Conservation (phyloP, 1,284 basidiomycete genomes). For the Neotropicomus parvogracilis region DNA sequence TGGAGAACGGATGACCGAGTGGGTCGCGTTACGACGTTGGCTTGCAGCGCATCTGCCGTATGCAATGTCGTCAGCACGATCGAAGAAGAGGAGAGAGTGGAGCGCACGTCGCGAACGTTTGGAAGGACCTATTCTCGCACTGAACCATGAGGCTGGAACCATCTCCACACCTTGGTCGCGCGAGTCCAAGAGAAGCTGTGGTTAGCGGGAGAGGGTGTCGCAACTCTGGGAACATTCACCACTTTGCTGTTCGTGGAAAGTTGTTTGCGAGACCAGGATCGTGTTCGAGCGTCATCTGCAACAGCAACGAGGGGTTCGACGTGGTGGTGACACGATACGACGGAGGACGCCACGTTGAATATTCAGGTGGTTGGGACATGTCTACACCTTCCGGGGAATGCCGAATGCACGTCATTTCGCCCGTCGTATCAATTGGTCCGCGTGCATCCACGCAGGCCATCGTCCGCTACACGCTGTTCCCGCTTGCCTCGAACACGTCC, state of each 20-base stretch:
- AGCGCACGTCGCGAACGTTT: conserved; percentile 36
- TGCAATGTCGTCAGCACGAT: background rate
- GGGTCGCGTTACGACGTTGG: conserved; percentile 8
- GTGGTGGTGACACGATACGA: conserved; percentile 10
- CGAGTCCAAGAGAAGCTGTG: background rate
- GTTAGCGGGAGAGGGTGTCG: too few species aligned
- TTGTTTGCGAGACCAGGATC: conserved; percentile 34
- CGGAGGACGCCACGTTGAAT: conserved; percentile 12
- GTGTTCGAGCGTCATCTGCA: conserved; percentile 12
- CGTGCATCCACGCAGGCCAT: too few species aligned
- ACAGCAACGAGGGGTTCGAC: conserved; percentile 5
- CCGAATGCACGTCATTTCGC: too few species aligned
- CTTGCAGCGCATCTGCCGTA: conserved; percentile 1
- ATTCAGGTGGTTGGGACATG: too few species aligned
- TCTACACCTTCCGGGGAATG: too few species aligned
- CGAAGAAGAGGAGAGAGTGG: background rate
- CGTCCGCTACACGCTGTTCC: too few species aligned
- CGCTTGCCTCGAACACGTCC: too few species aligned
- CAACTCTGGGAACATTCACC: conserved; percentile 35
- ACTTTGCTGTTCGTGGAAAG: conserved; percentile 50
- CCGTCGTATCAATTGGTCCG: too few species aligned
- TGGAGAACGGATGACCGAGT: background rate
- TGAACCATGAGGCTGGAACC: conserved; percentile 56
- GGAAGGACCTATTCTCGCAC: conserved; percentile 58
- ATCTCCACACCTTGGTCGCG: conserved; percentile 56